Conservation (phyloP, 2,329 filamentous ascomycete genomes). For the Annulohypoxylon truncatum region DNA sequence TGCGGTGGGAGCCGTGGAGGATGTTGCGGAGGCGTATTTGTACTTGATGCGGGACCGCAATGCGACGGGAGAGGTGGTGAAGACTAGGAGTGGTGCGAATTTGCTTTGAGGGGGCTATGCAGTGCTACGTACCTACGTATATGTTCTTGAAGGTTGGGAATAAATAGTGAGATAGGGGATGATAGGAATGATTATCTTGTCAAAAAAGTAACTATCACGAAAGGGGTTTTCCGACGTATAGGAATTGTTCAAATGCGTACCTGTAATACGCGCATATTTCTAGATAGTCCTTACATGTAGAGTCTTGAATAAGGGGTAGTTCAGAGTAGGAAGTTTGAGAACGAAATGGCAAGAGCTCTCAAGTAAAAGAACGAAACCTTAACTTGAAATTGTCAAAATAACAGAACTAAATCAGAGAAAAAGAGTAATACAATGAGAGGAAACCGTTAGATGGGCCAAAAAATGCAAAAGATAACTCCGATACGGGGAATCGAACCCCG, state of each 20-base stretch:
- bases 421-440: background rate
- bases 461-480: slow-evolving; percentile 28
- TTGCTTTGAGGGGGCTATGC: slow-evolving; percentile 23
- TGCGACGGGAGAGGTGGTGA: slow-evolving; percentile 47
- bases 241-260: no score
- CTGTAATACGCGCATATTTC: no score
- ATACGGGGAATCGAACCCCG: slow-evolving; percentile 44
- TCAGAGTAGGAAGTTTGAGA: no score
- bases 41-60: slow-evolving; percentile 48
- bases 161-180: no score
- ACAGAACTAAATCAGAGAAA: background rate
- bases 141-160: no score
- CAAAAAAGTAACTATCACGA: no score
- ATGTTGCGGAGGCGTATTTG: slow-evolving; percentile 49
- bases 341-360: no score
- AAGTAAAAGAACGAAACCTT: no score
- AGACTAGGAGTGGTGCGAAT: slow-evolving; percentile 45
- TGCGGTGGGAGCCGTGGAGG: slow-evolving; percentile 36
- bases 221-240: no score
- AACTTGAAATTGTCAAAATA: background rate
- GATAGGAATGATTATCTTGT: no score
- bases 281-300: no score
- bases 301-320: no score
- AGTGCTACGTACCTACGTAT: background rate
- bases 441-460: background rate